Evolutionary conservation across 768 basidiomycete species (phyloP).

Genomic region (Boletellus sp.): DNA sequence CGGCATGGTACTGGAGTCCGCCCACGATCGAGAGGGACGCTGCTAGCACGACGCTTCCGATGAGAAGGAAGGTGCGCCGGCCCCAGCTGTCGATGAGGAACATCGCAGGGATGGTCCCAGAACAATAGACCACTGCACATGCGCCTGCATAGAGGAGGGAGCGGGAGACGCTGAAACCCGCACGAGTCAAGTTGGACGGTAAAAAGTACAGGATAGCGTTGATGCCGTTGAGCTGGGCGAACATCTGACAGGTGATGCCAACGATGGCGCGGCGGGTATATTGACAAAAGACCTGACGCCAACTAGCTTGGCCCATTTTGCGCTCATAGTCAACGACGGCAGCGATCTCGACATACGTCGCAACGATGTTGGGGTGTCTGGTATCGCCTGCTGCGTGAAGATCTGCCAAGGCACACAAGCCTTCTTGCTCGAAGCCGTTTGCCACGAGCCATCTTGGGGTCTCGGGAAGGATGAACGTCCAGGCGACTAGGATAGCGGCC

Average conservation of each 20-base stretch:
- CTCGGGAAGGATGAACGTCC: conserved; percentile 49
- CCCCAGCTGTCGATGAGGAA: conserved; percentile 52
- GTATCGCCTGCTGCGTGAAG: conserved; percentile 50
- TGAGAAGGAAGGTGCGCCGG: conserved; percentile 46
- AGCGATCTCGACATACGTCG: conserved; percentile 43
- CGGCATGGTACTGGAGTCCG: conserved; percentile 45
- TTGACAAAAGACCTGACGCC: conserved; percentile 47
- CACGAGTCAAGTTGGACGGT: conserved; percentile 48
- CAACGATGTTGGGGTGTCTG: conserved; percentile 39
- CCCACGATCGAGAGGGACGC: conserved; percentile 48
- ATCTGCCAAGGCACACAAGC: conserved; percentile 51
- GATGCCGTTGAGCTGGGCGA: conserved; percentile 55
- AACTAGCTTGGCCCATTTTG: conserved; percentile 40
- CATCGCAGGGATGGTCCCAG: conserved; percentile 51
- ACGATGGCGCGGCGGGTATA: conserved; percentile 48
- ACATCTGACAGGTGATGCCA: conserved; percentile 53
- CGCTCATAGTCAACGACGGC: conserved; percentile 38
- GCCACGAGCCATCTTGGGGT: conserved; percentile 55
- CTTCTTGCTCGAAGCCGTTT: conserved; percentile 49
- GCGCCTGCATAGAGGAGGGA: conserved; percentile 46
- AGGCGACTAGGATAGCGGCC: conserved; percentile 42
- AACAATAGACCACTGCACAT: conserved; percentile 46
- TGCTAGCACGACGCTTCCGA: conserved; percentile 43
- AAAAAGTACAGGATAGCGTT: conserved; percentile 58
- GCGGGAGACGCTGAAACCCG: conserved; percentile 43